Conservation (phyloP, 1,284 basidiomycete genomes). For the Hymenochaete sp. region DNA sequence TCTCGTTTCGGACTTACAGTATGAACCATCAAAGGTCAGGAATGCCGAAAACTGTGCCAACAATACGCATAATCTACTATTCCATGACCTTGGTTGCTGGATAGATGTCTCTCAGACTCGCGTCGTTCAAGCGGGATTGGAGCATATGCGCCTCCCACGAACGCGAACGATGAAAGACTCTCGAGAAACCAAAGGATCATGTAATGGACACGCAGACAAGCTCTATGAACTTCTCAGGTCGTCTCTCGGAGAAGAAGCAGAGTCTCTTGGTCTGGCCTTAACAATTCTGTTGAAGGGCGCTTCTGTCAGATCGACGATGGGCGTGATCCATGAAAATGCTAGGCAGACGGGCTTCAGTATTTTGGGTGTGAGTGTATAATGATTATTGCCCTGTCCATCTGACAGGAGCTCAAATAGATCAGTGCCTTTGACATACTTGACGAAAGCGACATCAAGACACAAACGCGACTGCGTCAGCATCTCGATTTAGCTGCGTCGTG, state of each 20-base stretch:
- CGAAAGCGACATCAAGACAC: constrained; percentile 75
- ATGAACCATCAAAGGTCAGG: constrained; percentile 39
- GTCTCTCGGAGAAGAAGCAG: constrained; percentile 42
- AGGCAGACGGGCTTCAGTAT: constrained; percentile 67
- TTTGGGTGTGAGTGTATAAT: constrained; percentile 52
- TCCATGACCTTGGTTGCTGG: constrained; percentile 74
- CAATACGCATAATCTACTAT: too few relatives aligned
- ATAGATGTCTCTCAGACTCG: constrained; percentile 68
- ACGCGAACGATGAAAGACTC: not conserved
- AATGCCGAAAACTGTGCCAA: constrained; percentile 23
- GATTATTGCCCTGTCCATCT: not conserved
- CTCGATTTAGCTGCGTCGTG: constrained; percentile 77
- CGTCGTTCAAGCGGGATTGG: constrained; percentile 73
- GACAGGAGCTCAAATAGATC: constrained; percentile 38
- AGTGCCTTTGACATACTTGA: constrained; percentile 82
- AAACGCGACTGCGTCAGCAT: constrained; percentile 65
- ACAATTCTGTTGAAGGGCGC: constrained; percentile 70
- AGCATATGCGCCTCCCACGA: constrained; percentile 39
- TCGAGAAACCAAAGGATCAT: constrained; percentile 14
- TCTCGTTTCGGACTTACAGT: constrained; percentile 69
- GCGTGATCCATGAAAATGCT: constrained; percentile 49
- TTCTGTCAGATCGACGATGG: constrained; percentile 69
- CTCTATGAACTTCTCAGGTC: constrained; percentile 48
- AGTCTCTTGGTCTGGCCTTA: constrained; percentile 52
- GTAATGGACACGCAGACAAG: constrained; percentile 28